Base-by-base conservation (phyloP, 2,329 filamentous ascomycete genomes). In the Fusarium mexicanum region DNA sequence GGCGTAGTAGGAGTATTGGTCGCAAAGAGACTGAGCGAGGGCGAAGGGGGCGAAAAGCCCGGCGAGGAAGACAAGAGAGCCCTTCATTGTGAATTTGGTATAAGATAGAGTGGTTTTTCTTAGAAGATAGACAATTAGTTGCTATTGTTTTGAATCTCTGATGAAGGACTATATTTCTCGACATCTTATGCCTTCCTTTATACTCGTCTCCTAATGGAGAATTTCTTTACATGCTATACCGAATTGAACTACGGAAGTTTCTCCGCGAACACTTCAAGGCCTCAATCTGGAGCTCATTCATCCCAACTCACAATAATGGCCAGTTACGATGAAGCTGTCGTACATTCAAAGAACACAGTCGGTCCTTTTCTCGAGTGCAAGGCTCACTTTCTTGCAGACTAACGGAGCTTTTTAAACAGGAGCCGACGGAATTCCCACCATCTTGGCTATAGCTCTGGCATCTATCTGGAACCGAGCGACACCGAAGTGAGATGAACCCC, bases 1-100 rank as follows among this genome's bases (percentile, higher is more conserved):
- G 22, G 65, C 29, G 17, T 68, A 68, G 64, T 68, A 68, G 6
- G 63, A 33, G 64, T 68, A 68, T 18, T 61, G 65, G 53, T 68
- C 63, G 22, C 63, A 68, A 2, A 68, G 65, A 8, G 65, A 68
- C 63, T 68, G 65, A 3, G 65, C 63, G 2, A 68, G 17, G 7
- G 65, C 33, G 11, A 68, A 8, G 11, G 65, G 65, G 35, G 63
- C 65, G n/a, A 68, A 61, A 22, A 68, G 54, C 46, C 63, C 63
- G 12, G 65, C 46, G 35, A 68, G 53, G 40, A 65, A 67, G 26
- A 55, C 24, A 41, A 68, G 12, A 37, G 63, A 68, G 20, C 33
- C 13, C 63, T 68, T 68, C 63, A 68, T 68, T n/a, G 26, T 68
- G 46, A 31, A 1, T 8, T 20, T 51, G 26, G 5, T 48, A n/a